A percentile compares a stretch with the other conserved stretches of the same genome.
Conservation (phyloP, 768 basidiomycete genomes). For the Rhodotorula toruloides region DNA sequence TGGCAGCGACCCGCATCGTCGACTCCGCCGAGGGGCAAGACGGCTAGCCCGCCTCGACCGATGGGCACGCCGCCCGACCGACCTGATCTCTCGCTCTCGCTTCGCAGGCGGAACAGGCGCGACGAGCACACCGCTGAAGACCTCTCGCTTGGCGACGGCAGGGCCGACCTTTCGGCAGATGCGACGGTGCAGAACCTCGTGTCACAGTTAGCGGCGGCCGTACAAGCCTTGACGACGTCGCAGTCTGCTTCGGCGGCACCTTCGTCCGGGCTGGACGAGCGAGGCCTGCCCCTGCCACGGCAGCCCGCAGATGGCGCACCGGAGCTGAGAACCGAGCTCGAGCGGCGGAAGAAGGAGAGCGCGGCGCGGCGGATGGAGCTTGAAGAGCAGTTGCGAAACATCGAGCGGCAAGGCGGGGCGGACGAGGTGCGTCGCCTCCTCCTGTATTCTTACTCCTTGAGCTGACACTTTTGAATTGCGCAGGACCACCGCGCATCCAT, state of each 20-base stretch:
- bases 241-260: not conserved
- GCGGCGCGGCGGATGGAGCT: conserved; percentile 3
- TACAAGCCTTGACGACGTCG: not conserved
- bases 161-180: not conserved
- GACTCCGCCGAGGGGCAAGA: conserved; percentile 4
- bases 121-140: not conserved
- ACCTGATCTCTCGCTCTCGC: not conserved
- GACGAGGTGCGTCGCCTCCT: not conserved
- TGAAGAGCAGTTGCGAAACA: conserved; percentile 14
- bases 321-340: not conserved
- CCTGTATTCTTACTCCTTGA: not conserved
- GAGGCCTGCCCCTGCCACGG: not conserved
- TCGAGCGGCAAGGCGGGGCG: not conserved
- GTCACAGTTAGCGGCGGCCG: conserved; percentile 6
- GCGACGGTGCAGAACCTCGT: conserved; percentile 7
- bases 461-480: not conserved
- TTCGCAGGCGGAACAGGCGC: not conserved
- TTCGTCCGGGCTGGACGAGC: not conserved
- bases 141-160: not conserved
- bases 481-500: conserved; percentile 4
- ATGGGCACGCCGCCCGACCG: not conserved
- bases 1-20: conserved; percentile 9
- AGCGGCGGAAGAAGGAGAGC: conserved; percentile 14
- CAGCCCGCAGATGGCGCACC: not conserved
- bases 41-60: not conserved